Base-by-base conservation (phyloP, 2,329 filamentous ascomycete genomes). In the Fusarium musae region DNA sequence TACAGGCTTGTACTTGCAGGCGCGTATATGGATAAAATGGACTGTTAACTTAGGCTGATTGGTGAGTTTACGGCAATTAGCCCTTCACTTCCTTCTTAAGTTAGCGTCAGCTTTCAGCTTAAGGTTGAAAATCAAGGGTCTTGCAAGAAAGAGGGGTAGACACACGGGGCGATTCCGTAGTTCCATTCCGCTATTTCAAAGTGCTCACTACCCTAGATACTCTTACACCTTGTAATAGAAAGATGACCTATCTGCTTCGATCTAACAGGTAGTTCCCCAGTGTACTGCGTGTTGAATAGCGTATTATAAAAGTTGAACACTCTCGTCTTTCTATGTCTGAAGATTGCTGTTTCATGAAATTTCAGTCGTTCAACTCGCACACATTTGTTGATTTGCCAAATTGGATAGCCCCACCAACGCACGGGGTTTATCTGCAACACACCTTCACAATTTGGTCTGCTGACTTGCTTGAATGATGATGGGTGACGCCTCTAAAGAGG, bases 231-330 rank as follows among this genome's bases (percentile, higher is more conserved):
- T 9, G 11, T 19, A 17, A 12, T 26, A 19, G 2, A 6, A 46
- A 28, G 23, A 46, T 6, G 2, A 19, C 26, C 7, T 13, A 9
- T 26, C 2, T 19, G 23, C 23, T 26, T 44, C 4, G 1, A 13
- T 44, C 11, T 19, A 26, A 44, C 23, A 9, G 42, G 7, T 16
- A 23, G n/a, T 11, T 13, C 16, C 15, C 6, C 16, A n/a, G 8
- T n/a, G n/a, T 40, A 40, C 21, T 40, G 39, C 39, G 12, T 8
- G 21, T n/a, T 9, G 0, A n/a, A 13, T 26, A 44, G 16, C 23
- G 23, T 9, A 19, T 26, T 1, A 7, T 17, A 4, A 0, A 44
- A 44, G 6, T 9, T 8, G 2, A 26, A 12, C 7, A 44, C 3
- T 9, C 17, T 44, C 3, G 10, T 6, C 16, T 44, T 19, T 44